phyloP scores from a whole-genome alignment of 2,329 filamentous ascomycete species.

The Fusarium vanettenii region DNA sequence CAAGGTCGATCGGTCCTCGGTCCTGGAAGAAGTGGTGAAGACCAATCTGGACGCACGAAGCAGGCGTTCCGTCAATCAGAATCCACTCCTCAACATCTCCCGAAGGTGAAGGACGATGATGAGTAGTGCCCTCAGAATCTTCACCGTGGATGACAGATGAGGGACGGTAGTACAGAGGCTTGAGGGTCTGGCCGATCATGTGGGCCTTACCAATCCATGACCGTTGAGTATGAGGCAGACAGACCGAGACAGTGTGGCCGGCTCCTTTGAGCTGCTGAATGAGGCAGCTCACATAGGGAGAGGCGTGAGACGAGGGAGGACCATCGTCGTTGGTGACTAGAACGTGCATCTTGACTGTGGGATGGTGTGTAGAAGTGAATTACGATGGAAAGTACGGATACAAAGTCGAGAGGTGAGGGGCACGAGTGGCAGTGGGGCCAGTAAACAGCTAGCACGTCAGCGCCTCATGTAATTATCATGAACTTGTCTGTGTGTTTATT shows the following conservation, averaged over 20 bases:
- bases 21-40: conserved; percentile 83
- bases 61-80: conserved; percentile 83
- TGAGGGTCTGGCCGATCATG: conserved; percentile 89
- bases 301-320: conserved; percentile 80
- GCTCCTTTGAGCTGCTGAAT: conserved; percentile 76
- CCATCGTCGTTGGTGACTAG: conserved; percentile 84
- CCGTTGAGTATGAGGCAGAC: conserved; percentile 89
- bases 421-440: conserved; percentile 37
- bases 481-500: conserved; percentile 35
- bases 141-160: conserved; percentile 55
- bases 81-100: conserved; percentile 80
- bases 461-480: conserved; percentile 32
- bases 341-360: conserved; percentile 66
- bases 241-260: conserved; percentile 90
- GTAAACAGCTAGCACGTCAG: conserved; percentile 34
- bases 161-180: conserved; percentile 84
- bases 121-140: conserved; percentile 71
- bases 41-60: conserved; percentile 84
- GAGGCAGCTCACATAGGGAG: conserved; percentile 83
- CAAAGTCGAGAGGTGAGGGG: conserved; percentile 29
- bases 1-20: conserved; percentile 77
- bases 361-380: not conserved
- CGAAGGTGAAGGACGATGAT: conserved; percentile 65
- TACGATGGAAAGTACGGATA: not conserved
- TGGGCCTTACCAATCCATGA: conserved; percentile 99